phyloP scores from a whole-genome alignment of 2,329 filamentous ascomycete genomes.

The Allantophomopsis lycopodina region DNA sequence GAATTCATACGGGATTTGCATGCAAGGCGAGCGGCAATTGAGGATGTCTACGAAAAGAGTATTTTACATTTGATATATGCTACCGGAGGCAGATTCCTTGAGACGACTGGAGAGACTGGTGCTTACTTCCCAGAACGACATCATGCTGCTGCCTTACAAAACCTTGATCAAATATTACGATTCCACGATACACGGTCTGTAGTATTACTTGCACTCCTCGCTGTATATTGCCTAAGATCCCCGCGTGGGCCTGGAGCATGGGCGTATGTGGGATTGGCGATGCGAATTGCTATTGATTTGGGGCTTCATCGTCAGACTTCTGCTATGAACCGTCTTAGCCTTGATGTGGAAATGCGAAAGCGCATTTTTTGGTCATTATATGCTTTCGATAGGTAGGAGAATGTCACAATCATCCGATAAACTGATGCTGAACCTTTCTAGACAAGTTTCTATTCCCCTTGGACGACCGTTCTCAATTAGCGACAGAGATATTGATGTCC shows the following conservation, averaged over 20 bases:
- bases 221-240: constrained; percentile 1
- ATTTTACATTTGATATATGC: constrained; percentile 2
- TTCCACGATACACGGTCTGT: constrained; percentile 1
- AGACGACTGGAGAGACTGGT: constrained; percentile 2
- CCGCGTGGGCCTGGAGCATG: constrained; percentile 1
- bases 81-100: constrained; percentile 2
- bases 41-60: constrained; percentile 2
- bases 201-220: not conserved
- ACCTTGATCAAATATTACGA: constrained; percentile 1
- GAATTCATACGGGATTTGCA: constrained; percentile 1
- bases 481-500: not conserved
- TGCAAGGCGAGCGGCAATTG: not conserved
- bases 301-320: not conserved
- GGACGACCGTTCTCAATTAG: not conserved
- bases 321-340: not conserved
- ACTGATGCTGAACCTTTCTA: too few species aligned
- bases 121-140: not conserved
- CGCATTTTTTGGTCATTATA: not conserved
- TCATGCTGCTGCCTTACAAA: constrained; percentile 1
- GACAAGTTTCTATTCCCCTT: not conserved
- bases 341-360: not conserved
- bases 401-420: too few species aligned
- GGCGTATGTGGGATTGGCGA: constrained; percentile 1
- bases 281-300: constrained; percentile 1
- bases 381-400: not conserved